A percentile compares a stretch with the other conserved stretches of the same genome.
These are phyloP conservation scores for Hepatocystis sp. DNA, from an alignment of 169 alveolate genomes.

Conservation along the genomic window DNA sequence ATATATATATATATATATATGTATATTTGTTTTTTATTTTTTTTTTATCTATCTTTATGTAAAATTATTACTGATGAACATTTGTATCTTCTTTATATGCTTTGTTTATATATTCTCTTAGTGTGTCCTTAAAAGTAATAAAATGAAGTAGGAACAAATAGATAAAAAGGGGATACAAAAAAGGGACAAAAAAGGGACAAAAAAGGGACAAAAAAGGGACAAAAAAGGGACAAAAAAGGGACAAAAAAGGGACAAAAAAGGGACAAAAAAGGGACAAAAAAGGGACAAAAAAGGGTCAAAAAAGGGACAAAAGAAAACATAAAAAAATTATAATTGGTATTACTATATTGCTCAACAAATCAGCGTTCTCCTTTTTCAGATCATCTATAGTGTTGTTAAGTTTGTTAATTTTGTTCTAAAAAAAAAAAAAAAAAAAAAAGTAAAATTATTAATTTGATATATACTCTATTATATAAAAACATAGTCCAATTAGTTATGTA, in stretches of 20 bases:
- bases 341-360: constrained; percentile 23
- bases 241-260: too few relatives aligned
- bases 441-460: too few relatives aligned
- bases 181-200: too few relatives aligned
- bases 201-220: too few relatives aligned
- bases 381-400: constrained; percentile 25
- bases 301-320: not conserved
- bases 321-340: too few relatives aligned
- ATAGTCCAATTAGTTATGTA: too few relatives aligned
- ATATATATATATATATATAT: not conserved
- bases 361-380: constrained; percentile 30
- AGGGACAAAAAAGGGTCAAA: not conserved
- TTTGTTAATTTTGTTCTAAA: constrained; percentile 32
- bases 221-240: too few relatives aligned
- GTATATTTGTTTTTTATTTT: not conserved
- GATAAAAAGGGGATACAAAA: too few relatives aligned
- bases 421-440: not conserved
- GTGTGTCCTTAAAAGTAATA: constrained; percentile 22
- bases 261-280: too few relatives aligned
- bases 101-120: constrained; percentile 29
- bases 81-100: constrained; percentile 12
- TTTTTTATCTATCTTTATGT: not conserved
- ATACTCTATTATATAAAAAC: too few relatives aligned
- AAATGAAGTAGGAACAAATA: too few relatives aligned
- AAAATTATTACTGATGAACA: constrained; percentile 32